A percentile compares a stretch with the other conserved stretches of the same genome.
phyloP scores from a whole-genome alignment of 2,329 filamentous ascomycete species.

The Fusarium papillatum region DNA sequence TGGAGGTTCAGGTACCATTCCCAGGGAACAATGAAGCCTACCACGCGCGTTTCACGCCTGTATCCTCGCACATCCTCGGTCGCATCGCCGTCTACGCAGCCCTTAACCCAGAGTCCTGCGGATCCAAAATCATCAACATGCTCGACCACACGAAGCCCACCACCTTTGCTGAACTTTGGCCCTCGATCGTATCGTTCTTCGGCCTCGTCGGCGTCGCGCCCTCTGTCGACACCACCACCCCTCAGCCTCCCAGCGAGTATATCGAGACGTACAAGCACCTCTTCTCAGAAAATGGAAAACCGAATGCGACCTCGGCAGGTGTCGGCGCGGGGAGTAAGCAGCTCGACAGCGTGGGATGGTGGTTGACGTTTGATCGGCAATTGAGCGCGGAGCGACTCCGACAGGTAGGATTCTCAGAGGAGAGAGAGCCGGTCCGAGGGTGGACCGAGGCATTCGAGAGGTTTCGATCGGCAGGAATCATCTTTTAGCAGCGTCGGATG shows the following conservation, averaged over 20 bases:
- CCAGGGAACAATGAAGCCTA: slow-evolving; percentile 44
- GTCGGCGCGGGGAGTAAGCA: slow-evolving; percentile 54
- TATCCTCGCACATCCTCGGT: slow-evolving; percentile 47
- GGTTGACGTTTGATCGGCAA: slow-evolving; percentile 63
- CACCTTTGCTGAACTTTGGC: slow-evolving; percentile 48
- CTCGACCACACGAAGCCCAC: slow-evolving; percentile 45
- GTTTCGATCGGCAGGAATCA: slow-evolving; percentile 56
- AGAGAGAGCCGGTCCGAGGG: slow-evolving; percentile 52
- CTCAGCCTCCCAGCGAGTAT: slow-evolving; percentile 46
- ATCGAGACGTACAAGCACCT: slow-evolving; percentile 45
- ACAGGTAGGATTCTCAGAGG: slow-evolving; percentile 53
- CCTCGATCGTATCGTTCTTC: slow-evolving; percentile 48
- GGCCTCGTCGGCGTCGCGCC: slow-evolving; percentile 45
- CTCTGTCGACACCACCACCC: neutral
- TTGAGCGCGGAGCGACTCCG: slow-evolving; percentile 57
- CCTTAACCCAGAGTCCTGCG: slow-evolving; percentile 43
- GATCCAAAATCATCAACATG: slow-evolving; percentile 50
- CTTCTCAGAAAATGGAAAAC: slow-evolving; percentile 43
- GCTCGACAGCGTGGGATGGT: slow-evolving; percentile 58
- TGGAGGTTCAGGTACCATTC: slow-evolving; percentile 43
- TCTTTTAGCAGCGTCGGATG: slow-evolving; percentile 42
- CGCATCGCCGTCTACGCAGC: slow-evolving; percentile 48
- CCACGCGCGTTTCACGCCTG: slow-evolving; percentile 48
- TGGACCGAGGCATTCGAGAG: slow-evolving; percentile 59
- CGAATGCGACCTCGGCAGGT: slow-evolving; percentile 43